Conservation (phyloP, 257 asterid genomes). For the Salvia miltiorrhiza region DNA sequence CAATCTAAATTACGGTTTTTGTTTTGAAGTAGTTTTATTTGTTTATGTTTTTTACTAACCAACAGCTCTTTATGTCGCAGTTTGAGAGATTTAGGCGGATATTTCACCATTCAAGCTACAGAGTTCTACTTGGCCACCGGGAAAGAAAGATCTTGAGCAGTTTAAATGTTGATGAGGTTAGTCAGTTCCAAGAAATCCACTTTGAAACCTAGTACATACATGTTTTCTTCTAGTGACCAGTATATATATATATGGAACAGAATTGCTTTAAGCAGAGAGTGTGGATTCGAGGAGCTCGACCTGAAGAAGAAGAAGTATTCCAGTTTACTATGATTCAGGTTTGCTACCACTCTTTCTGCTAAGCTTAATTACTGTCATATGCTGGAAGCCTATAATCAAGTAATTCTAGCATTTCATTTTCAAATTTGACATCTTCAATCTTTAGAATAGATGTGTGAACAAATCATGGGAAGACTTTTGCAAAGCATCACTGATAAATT, state of each 20-base stretch:
- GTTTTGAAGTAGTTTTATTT: background rate
- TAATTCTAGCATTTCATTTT: background rate
- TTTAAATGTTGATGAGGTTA: constrained; percentile 73
- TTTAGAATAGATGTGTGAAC: background rate
- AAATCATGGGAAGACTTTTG: background rate
- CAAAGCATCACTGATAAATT: background rate
- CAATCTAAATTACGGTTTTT: background rate
- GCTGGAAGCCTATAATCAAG: background rate
- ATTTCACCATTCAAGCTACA: constrained; percentile 88
- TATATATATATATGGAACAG: constrained; percentile 36
- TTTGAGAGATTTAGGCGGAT: constrained; percentile 91
- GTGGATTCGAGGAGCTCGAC: constrained; percentile 87
- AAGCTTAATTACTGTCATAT: too few species aligned
- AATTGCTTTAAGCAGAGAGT: constrained; percentile 71
- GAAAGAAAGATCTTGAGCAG: constrained; percentile 90
- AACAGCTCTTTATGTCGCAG: constrained; percentile 34
- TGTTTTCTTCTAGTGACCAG: constrained; percentile 9
- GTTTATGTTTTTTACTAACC: constrained; percentile 7
- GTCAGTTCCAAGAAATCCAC: constrained; percentile 10
- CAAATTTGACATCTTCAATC: background rate
- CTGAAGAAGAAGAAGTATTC: constrained; percentile 85
- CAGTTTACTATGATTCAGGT: constrained; percentile 92
- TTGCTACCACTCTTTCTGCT: constrained; percentile 12
- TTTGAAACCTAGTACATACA: background rate
- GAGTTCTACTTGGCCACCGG: constrained; percentile 79